Conservation (phyloP, 345 rosid genomes). For the Hypericum perforatum region DNA sequence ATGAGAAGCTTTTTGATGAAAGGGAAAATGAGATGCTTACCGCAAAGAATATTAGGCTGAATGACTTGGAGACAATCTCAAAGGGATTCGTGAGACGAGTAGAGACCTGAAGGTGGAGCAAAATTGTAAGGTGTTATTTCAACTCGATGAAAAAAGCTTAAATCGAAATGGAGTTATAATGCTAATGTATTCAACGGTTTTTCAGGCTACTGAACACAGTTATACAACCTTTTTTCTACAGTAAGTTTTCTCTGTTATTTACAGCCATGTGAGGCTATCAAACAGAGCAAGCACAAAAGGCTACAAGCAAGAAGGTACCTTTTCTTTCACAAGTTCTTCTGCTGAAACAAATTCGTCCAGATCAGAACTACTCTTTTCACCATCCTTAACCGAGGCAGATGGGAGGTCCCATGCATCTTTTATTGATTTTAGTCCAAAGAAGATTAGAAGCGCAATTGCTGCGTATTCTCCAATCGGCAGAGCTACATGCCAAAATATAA, state of each 20-base stretch:
- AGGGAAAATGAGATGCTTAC: constrained; percentile 39
- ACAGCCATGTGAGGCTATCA: too few relatives aligned
- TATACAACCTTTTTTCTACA: too few relatives aligned
- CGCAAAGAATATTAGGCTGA: constrained; percentile 93
- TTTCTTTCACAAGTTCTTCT: constrained; percentile 85
- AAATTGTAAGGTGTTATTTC: background rate
- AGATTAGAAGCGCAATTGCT: constrained; percentile 75
- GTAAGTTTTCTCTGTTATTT: too few relatives aligned
- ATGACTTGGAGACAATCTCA: constrained; percentile 85
- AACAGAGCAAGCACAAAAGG: too few relatives aligned
- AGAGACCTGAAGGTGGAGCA: constrained; percentile 41
- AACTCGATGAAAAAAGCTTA: background rate
- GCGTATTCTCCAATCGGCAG: constrained; percentile 96
- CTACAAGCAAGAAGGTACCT: constrained; percentile 25
- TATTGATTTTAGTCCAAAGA: constrained; percentile 91
- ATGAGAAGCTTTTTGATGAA: too few relatives aligned
- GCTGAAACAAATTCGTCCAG: constrained; percentile 86
- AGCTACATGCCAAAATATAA: constrained; percentile 38
- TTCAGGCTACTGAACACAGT: too few relatives aligned
- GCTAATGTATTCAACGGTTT: too few relatives aligned
- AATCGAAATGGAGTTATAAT: too few relatives aligned
- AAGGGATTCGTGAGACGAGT: constrained; percentile 75
- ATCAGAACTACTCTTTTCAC: constrained; percentile 44
- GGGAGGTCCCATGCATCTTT: constrained; percentile 98
- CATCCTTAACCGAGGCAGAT: constrained; percentile 36